Percentiles rank a stretch among this genome's conserved stretches.
phyloP scores from a whole-genome alignment of 495 filamentous ascomycete genomes.

The Niebla homalea region DNA sequence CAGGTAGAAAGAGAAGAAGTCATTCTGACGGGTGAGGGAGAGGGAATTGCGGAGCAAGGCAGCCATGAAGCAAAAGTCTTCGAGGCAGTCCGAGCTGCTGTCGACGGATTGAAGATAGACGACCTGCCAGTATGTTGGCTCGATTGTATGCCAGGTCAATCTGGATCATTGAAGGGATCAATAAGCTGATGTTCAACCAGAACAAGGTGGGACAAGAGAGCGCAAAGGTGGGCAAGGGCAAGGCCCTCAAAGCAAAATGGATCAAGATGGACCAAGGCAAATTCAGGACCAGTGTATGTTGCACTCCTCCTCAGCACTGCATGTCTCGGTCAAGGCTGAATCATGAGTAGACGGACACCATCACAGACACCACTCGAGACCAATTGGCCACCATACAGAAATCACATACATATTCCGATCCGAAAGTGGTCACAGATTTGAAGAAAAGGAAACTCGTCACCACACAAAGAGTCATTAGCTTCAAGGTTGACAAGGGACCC shows the following conservation, averaged over 20 bases:
- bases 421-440: constrained; percentile 62
- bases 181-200: constrained; percentile 16
- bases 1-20: constrained; percentile 66
- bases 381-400: constrained; percentile 56
- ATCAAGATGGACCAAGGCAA: constrained; percentile 74
- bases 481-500: constrained; percentile 67
- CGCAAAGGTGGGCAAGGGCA: constrained; percentile 83
- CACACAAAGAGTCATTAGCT: constrained; percentile 72
- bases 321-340: neutral
- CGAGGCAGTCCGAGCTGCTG: constrained; percentile 60
- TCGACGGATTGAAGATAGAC: constrained; percentile 67
- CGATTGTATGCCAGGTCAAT: constrained; percentile 17
- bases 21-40: constrained; percentile 65
- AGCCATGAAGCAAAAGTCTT: constrained; percentile 94
- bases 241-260: constrained; percentile 94
- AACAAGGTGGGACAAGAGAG: constrained; percentile 69
- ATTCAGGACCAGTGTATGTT: constrained; percentile 31
- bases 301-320: neutral
- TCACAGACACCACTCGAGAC: constrained; percentile 66
- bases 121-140: constrained; percentile 46
- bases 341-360: constrained; percentile 40
- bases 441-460: constrained; percentile 80
- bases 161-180: neutral
- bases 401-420: constrained; percentile 51
- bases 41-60: constrained; percentile 66